These are phyloP conservation scores for Fusarium longipes DNA, from an alignment of 2,329 filamentous ascomycete species.

Conservation along the genomic window DNA sequence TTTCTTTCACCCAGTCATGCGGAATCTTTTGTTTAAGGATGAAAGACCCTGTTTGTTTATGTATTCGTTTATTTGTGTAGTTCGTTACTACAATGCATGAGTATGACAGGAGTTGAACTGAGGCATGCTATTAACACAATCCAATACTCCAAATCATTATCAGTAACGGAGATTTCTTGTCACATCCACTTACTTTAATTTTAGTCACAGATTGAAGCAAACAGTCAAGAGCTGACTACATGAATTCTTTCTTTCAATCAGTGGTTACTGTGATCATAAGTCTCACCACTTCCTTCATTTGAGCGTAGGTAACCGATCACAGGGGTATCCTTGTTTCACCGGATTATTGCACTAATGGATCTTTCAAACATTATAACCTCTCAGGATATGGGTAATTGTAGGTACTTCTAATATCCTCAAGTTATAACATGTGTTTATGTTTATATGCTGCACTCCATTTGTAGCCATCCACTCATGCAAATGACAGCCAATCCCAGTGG, in stretches of 20 bases:
- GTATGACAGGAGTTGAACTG: not conserved
- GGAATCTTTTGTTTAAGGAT: not conserved
- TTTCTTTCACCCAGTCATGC: conserved; percentile 19
- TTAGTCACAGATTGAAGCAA: too few species aligned
- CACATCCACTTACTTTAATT: not conserved
- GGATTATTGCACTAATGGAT: too few species aligned
- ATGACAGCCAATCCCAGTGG: not conserved
- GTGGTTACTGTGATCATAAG: not conserved
- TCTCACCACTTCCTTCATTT: not conserved
- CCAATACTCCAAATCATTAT: too few species aligned
- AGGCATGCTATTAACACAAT: not conserved
- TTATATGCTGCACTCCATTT: not conserved
- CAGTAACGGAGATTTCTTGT: not conserved
- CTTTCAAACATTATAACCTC: too few species aligned
- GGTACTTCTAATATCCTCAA: not conserved
- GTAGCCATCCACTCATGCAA: not conserved
- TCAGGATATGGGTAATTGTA: not conserved
- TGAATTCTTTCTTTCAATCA: too few species aligned
- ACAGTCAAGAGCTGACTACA: not conserved
- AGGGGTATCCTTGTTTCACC: too few species aligned
- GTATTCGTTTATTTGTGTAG: too few species aligned
- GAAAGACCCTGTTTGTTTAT: not conserved
- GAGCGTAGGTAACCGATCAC: not conserved
- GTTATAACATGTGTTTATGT: not conserved
- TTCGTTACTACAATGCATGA: not conserved